Base-by-base conservation (phyloP, 768 basidiomycete genomes). In the Lentinula sp. region DNA sequence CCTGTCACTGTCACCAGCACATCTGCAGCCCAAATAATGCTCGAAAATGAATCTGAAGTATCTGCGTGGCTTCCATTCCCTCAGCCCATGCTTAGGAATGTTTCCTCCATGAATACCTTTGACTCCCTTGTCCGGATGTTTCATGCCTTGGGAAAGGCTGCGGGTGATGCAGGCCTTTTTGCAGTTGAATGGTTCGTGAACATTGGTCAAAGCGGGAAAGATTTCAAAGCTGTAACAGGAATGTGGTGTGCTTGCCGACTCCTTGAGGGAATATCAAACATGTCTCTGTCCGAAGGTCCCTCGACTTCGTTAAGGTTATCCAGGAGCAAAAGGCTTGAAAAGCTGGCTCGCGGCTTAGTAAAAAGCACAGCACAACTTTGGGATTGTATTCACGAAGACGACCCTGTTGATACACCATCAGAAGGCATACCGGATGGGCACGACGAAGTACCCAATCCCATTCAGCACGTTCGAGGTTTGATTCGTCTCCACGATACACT, bases 191-290 rank as follows among this genome's bases (percentile, higher is more conserved):
- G 96, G 86, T 87, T 96, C 63, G 72, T 85, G 12, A 80, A 79
- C 50, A 76, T 85, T 12, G 82, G 81, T 4, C 73, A 77, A 48
- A 72, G 72, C 37, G 78, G 82, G 23, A 74, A 71, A 16, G 78
- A 76, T 9, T 71, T 66, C 9, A 74, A 75, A 28, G 81, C 85
- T 16, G 83, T 86, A 1, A 80, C 89, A 0, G 93, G 93, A 2
- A 75, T 95, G 23, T 98, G 94, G 94, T 90, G 91, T 64, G 88
- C 90, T 2, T 82, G 83, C 62, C 81, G 85, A 33, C 69, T 98
- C 0, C 69, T 98, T 61, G 87, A 91, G 66, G 95, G 96, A 2
- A 74, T 88, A 7, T 77, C 82, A 0, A 74, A 77, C 1, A 67
- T 86, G 7, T 77, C 74, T 16, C 71, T 89, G 8, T 72, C 73